Percentiles rank a stretch among this genome's conserved stretches.
phyloP scores from a whole-genome alignment of 2,329 filamentous ascomycete species.

The Alternaria hordeiaustralica region DNA sequence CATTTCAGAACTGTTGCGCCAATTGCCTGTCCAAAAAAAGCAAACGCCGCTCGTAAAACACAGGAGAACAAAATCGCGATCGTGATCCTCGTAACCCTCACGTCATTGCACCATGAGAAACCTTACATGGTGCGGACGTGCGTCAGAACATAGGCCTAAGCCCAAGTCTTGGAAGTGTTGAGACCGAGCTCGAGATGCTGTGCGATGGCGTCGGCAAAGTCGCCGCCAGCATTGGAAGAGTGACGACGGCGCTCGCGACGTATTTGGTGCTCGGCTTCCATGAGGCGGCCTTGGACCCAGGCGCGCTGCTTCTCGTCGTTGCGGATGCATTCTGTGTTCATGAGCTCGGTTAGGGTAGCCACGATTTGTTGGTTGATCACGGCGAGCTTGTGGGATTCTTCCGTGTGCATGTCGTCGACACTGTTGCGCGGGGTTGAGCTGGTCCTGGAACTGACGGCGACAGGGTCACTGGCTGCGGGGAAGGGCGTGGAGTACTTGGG shows the following conservation, averaged over 20 bases:
- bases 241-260: conserved; percentile 51
- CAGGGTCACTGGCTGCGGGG: conserved; percentile 32
- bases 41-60: conserved; percentile 7
- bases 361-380: conserved; percentile 62
- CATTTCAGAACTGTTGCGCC: conserved; percentile 37
- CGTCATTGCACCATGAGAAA: neutral
- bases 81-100: neutral
- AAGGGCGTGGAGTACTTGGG: conserved; percentile 32
- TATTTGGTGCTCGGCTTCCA: conserved; percentile 61
- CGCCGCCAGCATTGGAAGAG: conserved; percentile 43
- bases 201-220: conserved; percentile 45
- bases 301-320: conserved; percentile 53
- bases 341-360: conserved; percentile 59
- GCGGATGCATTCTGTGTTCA: conserved; percentile 60
- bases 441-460: conserved; percentile 24
- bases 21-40: conserved; percentile 1
- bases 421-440: conserved; percentile 25
- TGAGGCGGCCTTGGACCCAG: conserved; percentile 60
- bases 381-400: conserved; percentile 55
- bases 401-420: conserved; percentile 41
- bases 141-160: conserved; percentile 10
- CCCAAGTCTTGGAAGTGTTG: conserved; percentile 38
- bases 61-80: neutral
- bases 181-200: conserved; percentile 42
- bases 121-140: neutral